Conservation (phyloP, 2,329 filamentous ascomycete genomes). For the Trichoderma asperellum region DNA sequence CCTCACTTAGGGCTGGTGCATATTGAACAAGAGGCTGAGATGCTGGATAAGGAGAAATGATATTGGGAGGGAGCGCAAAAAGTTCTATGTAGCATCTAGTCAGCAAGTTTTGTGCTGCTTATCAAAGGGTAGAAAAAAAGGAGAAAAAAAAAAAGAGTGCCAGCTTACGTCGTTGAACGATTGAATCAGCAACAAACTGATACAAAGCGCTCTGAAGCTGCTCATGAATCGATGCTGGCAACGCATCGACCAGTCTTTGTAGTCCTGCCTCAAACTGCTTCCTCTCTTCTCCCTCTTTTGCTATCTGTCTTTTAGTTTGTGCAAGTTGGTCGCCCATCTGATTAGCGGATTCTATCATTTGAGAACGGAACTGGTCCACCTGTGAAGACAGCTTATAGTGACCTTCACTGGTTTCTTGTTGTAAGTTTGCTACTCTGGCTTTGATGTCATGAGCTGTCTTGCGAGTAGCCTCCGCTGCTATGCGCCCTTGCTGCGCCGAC, state of each 20-base stretch:
- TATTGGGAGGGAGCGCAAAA: neutral
- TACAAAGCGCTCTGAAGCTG: slow-evolving; percentile 18
- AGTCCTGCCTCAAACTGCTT: slow-evolving; percentile 17
- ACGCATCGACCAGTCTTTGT: slow-evolving; percentile 1
- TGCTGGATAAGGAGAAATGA: neutral
- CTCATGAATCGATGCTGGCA: slow-evolving; percentile 12
- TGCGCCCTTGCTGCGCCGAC: slow-evolving; percentile 3
- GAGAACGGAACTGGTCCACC: slow-evolving; percentile 11
- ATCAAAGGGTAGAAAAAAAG: too few relatives aligned
- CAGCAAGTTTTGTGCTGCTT: neutral
- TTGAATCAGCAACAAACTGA: slow-evolving; percentile 19
- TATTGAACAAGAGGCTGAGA: neutral
- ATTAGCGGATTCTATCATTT: slow-evolving; percentile 12
- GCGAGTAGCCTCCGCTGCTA: slow-evolving; percentile 15
- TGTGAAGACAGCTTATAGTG: neutral
- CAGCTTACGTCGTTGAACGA: slow-evolving; percentile 12
- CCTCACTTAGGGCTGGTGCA: neutral
- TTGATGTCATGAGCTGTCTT: slow-evolving; percentile 21
- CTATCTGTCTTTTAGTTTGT: neutral
- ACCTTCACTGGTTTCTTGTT: slow-evolving; percentile 7
- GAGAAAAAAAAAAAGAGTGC: neutral
- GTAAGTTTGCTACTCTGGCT: neutral
- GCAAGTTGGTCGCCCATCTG: slow-evolving; percentile 5
- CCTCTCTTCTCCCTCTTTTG: slow-evolving; percentile 19
- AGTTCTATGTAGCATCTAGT: neutral